phyloP scores from a whole-genome alignment of 345 rosid genomes.

The Isatis tinctoria region DNA sequence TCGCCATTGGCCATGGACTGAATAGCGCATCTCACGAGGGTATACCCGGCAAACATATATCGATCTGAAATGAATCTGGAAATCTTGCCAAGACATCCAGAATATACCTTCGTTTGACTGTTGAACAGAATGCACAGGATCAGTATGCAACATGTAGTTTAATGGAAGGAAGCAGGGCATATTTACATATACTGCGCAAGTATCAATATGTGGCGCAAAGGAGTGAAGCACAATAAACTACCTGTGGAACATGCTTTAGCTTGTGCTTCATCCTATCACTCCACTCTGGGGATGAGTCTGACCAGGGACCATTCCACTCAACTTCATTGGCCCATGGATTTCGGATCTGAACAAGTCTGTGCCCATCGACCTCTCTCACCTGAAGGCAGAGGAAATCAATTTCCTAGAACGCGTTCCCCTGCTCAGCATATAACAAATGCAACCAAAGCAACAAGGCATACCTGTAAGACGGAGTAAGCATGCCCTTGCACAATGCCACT shows the following conservation, averaged over 20 bases:
- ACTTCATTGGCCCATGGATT: conserved; percentile 99
- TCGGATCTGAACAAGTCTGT: conserved; percentile 96
- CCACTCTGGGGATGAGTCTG: conserved; percentile 95
- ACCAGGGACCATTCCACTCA: conserved; percentile 99
- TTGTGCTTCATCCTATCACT: conserved; percentile 97
- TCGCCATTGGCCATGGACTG: conserved; percentile 96
- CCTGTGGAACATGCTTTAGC: conserved; percentile 92
- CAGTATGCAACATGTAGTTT: conserved; percentile 4
- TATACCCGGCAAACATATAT: conserved; percentile 97
- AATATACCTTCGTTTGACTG: conserved; percentile 99
- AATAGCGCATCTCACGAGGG: conserved; percentile 96
- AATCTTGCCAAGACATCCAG: conserved; percentile 99
- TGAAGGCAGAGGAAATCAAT: conserved; percentile 23
- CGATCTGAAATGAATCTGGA: conserved; percentile 99
- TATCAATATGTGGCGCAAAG: neutral
- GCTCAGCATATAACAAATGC: neutral
- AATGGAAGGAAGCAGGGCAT: neutral
- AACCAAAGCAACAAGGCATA: conserved; percentile 24
- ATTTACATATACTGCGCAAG: neutral
- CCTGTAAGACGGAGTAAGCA: conserved; percentile 97
- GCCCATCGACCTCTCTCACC: conserved; percentile 99
- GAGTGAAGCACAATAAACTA: conserved; percentile 18
- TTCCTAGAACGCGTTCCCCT: neutral
- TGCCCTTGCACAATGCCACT: conserved; percentile 99
- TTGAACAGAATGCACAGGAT: conserved; percentile 29